Evolutionary conservation across 495 filamentous ascomycete species (phyloP).

Genomic region (Penicillium flavigenum): DNA sequence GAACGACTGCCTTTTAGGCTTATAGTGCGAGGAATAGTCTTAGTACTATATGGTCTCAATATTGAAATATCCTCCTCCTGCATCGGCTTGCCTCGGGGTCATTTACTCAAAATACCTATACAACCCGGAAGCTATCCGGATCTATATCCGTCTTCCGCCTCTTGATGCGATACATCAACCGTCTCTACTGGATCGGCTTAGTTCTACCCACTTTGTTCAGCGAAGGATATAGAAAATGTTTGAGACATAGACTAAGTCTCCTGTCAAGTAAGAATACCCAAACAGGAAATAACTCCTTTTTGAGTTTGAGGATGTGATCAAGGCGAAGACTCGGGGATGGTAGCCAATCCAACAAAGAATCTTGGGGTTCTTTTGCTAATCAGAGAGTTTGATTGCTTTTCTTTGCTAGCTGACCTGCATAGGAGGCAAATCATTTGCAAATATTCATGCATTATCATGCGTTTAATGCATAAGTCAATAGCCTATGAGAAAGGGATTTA

Average conservation of each 20-base stretch:
- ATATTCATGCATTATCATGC: neutral
- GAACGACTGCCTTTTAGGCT: neutral
- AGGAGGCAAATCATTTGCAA: neutral
- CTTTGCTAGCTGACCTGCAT: neutral
- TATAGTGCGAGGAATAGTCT: neutral
- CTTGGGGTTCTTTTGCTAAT: neutral
- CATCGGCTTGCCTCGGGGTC: slow-evolving; percentile 24
- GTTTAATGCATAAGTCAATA: neutral
- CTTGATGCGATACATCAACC: neutral
- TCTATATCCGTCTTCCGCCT: slow-evolving; percentile 24
- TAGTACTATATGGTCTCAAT: neutral
- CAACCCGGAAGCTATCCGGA: slow-evolving; percentile 25
- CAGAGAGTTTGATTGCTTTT: neutral
- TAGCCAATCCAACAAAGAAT: too few relatives aligned
- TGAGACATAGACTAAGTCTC: too few relatives aligned
- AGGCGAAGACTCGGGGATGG: neutral
- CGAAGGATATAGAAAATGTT: too few relatives aligned
- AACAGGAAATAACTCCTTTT: neutral
- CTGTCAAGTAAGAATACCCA: neutral
- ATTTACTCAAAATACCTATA: slow-evolving; percentile 22
- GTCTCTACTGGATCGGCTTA: neutral
- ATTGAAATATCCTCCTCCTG: neutral
- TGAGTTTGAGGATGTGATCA: neutral
- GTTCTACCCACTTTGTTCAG: neutral
- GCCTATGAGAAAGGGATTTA: neutral